Conservation (phyloP, 1,139 yeast species). For the Protomyces lactucae-debilis region DNA sequence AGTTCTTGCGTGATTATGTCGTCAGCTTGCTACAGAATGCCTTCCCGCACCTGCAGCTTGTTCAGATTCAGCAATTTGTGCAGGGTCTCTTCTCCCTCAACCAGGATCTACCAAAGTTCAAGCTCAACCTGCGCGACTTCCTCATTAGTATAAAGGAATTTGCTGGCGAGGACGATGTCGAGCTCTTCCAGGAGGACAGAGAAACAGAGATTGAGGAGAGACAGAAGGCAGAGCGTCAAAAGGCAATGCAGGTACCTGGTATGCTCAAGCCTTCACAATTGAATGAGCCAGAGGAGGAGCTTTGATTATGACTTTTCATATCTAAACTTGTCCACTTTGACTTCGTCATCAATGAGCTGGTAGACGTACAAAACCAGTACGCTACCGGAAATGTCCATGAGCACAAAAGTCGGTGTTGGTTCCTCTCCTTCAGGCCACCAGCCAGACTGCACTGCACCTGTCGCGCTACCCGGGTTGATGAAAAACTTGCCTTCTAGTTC, state of each 20-base stretch:
- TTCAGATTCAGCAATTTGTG: slow-evolving; percentile 76
- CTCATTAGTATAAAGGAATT: slow-evolving; percentile 90
- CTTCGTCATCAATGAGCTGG: slow-evolving; percentile 72
- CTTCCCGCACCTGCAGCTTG: slow-evolving; percentile 81
- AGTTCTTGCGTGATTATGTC: slow-evolving; percentile 72
- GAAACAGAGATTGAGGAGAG: slow-evolving; percentile 71
- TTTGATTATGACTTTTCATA: slow-evolving; percentile 50
- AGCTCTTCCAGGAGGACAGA: slow-evolving; percentile 89
- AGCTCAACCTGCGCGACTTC: slow-evolving; percentile 87
- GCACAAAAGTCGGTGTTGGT: slow-evolving; percentile 76
- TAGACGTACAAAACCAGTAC: slow-evolving; percentile 80
- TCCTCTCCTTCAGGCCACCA: slow-evolving; percentile 45
- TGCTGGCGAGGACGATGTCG: slow-evolving; percentile 83
- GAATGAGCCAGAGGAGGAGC: slow-evolving; percentile 15
- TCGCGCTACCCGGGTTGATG: slow-evolving; percentile 91
- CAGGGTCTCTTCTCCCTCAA: slow-evolving; percentile 66
- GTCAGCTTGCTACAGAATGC: slow-evolving; percentile 78
- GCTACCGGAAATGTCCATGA: slow-evolving; percentile 73
- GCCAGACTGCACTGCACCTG: slow-evolving; percentile 73
- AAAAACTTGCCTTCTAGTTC: slow-evolving; percentile 89
- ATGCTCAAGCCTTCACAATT: slow-evolving; percentile 62
- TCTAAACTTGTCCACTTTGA: slow-evolving; percentile 84
- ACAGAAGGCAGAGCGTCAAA: slow-evolving; percentile 65
- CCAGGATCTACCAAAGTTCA: slow-evolving; percentile 69
- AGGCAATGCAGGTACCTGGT: slow-evolving; percentile 86